Evolutionary conservation across 225 moss, liverwort and hornwort genomes (phyloP).

Genomic region (Pleurozium schreberi): DNA sequence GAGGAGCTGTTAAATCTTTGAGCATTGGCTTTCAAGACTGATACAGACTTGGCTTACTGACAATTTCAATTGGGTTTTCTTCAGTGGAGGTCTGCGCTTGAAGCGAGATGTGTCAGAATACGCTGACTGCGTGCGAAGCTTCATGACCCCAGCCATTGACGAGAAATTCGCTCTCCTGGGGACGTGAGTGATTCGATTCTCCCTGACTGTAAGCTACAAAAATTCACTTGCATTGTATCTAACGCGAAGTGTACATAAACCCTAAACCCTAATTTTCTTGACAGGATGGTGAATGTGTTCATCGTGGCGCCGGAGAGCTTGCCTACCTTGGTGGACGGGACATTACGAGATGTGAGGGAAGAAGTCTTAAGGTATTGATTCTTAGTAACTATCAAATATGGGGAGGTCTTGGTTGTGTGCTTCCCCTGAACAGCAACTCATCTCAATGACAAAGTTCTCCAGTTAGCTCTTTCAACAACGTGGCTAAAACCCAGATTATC

Average conservation of each 20-base stretch:
- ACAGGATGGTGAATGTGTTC: conserved; percentile 93
- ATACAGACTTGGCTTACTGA: background rate
- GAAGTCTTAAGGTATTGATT: conserved; percentile 43
- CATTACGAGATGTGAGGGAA: conserved; percentile 56
- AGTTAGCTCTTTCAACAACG: background rate
- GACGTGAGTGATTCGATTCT: conserved; percentile 40
- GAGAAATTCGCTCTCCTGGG: conserved; percentile 75
- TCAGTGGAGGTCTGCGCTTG: conserved; percentile 85
- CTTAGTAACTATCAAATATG: background rate
- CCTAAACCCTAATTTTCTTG: background rate
- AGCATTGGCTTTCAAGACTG: background rate
- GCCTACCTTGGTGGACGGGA: conserved; percentile 70
- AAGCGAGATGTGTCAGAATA: conserved; percentile 87
- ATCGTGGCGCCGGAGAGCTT: conserved; percentile 94
- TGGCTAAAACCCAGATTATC: background rate
- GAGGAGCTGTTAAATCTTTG: background rate
- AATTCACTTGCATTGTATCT: background rate
- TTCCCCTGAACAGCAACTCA: background rate
- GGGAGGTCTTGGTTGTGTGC: background rate
- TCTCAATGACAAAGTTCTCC: background rate
- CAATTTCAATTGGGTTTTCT: background rate
- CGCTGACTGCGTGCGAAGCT: conserved; percentile 61
- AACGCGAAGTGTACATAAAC: background rate
- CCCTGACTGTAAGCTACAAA: background rate
- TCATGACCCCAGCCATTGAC: conserved; percentile 53